Conservation (phyloP, 2,329 filamentous ascomycete genomes). For the Microsporum canis region DNA sequence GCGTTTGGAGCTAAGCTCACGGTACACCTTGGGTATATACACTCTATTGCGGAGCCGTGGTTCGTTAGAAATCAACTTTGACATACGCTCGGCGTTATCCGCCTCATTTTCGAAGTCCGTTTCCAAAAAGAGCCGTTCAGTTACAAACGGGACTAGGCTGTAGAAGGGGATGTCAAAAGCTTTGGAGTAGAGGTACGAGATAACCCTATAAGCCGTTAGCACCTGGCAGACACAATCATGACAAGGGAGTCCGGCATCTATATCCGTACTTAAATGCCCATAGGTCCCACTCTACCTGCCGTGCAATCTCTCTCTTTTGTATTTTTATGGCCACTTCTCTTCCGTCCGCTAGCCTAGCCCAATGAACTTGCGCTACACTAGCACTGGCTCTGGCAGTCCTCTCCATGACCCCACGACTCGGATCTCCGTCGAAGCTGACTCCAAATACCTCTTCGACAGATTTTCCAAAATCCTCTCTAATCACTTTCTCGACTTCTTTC, state of each 20-base stretch:
- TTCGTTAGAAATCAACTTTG: conserved; percentile 61
- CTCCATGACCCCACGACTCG: conserved; percentile 56
- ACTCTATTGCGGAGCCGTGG: conserved; percentile 65
- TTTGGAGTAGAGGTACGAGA: conserved; percentile 69
- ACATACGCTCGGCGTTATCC: conserved; percentile 76
- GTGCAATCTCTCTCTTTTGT: conserved; percentile 86
- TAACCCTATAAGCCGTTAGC: conserved; percentile 43
- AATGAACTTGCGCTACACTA: conserved; percentile 93
- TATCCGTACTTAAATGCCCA: conserved; percentile 73
- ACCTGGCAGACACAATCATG: not conserved
- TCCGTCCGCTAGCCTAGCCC: conserved; percentile 76
- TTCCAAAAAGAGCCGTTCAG: conserved; percentile 80
- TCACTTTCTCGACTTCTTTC: conserved; percentile 73
- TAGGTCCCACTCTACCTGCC: conserved; percentile 86
- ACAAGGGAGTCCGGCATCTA: not conserved
- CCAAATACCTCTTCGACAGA: conserved; percentile 85
- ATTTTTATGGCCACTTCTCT: conserved; percentile 91
- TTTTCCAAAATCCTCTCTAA: conserved; percentile 76
- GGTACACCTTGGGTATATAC: conserved; percentile 76
- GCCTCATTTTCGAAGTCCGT: conserved; percentile 93
- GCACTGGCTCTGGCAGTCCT: conserved; percentile 63
- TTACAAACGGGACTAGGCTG: conserved; percentile 81
- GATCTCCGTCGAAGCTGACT: conserved; percentile 62
- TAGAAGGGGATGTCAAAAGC: conserved; percentile 93
- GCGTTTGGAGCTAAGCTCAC: conserved; percentile 67